Evolutionary conservation across 2,329 filamentous ascomycete species (phyloP).

Genomic region (Aspergillus aculeatinus): DNA sequence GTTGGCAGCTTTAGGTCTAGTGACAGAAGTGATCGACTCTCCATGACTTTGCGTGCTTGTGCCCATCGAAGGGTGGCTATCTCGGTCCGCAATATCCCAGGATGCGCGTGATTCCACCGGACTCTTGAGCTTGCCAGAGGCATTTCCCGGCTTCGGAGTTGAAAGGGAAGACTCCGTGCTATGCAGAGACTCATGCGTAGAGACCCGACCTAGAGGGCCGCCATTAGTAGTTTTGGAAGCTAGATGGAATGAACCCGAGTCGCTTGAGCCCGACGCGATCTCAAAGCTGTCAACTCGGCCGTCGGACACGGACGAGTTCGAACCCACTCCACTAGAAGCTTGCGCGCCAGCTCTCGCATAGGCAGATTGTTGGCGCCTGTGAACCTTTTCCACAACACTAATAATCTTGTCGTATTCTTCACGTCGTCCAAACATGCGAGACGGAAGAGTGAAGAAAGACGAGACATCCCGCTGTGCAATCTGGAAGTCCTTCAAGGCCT

Average conservation of each 20-base stretch:
- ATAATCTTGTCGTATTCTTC: slow-evolving; percentile 70
- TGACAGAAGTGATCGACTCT: slow-evolving; percentile 32
- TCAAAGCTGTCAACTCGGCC: slow-evolving; percentile 50
- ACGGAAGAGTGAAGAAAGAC: slow-evolving; percentile 85
- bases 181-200: slow-evolving; percentile 36
- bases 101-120: slow-evolving; percentile 39
- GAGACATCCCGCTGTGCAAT: slow-evolving; percentile 85
- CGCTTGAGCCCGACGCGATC: slow-evolving; percentile 55
- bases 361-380: slow-evolving; percentile 58
- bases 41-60: slow-evolving; percentile 31
- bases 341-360: slow-evolving; percentile 33
- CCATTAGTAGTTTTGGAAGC: slow-evolving; percentile 40
- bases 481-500: slow-evolving; percentile 69
- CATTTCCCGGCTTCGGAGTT: slow-evolving; percentile 28
- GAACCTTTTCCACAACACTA: slow-evolving; percentile 72
- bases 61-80: slow-evolving; percentile 35
- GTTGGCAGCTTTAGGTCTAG: slow-evolving; percentile 45
- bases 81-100: slow-evolving; percentile 38
- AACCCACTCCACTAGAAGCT: slow-evolving; percentile 48
- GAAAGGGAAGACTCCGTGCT: slow-evolving; percentile 37
- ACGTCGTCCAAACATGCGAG: slow-evolving; percentile 75
- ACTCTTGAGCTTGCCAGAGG: slow-evolving; percentile 34
- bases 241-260: slow-evolving; percentile 49
- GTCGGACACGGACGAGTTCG: slow-evolving; percentile 54
- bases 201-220: slow-evolving; percentile 29